Base-by-base conservation (phyloP, 352 stramenopile species). In the Globisporangium nunn region DNA sequence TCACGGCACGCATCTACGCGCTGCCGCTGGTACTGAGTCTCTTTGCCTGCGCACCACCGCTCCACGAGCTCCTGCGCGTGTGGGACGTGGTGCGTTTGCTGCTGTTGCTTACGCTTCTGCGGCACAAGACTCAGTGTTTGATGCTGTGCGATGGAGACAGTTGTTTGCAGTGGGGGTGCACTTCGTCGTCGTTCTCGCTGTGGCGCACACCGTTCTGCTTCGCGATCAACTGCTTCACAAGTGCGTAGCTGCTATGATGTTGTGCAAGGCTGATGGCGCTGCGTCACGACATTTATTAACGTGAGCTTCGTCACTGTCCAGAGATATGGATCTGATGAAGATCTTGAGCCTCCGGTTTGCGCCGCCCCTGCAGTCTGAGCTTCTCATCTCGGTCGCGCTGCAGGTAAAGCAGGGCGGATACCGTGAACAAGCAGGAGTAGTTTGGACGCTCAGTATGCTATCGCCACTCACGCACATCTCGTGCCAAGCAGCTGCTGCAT, bases 151-250 rank as follows among this genome's bases (percentile, higher is more conserved):
- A 30, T 10, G 5, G 31, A 23, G 23, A 23, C 39, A 95, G 85
- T 64, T 97, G 11, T 96, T 97, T 63, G 88, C 90, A 18, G 81
- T 96, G 14, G 90, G 90, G 0, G 80, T 97, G 7, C 90, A 97
- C 68, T 94, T 97, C 57, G 84, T 97, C 18, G 87, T 97, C 1
- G 61, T 96, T 0, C 64, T 97, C n/a, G 87, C 81, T 12, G 85
- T 94, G 11, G 85, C 89, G 14, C 83, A 96, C 62, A 91, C 91
- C 0, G 81, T 97, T 10, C 62, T 97, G 15, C 70, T 97, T 55
- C 84, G 90, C 31, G 81, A 91, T 15, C 76, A 89, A 31, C 52
- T 97, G 2, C 68, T 95, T n/a, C 60, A 82, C 39, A 80, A 88
- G 82, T 91, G 64, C 29, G 78, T 67, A 35, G 23, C 29, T 28